These are phyloP conservation scores for Backusella tarrabulga DNA, from an alignment of 192 early-diverging fungal genomes.

Conservation along the genomic window DNA sequence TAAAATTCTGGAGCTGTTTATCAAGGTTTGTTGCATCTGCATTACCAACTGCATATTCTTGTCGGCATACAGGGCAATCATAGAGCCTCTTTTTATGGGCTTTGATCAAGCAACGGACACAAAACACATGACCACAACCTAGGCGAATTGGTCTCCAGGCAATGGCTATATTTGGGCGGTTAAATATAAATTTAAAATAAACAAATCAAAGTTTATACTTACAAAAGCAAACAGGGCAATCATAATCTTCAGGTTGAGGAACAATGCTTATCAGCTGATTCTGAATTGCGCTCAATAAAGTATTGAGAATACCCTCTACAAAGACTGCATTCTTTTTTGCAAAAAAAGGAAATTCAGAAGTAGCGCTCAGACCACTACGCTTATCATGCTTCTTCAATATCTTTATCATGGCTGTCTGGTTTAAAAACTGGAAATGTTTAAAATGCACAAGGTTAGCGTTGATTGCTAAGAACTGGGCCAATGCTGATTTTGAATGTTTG, in stretches of 20 bases:
- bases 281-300: conserved; percentile 62
- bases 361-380: conserved; percentile 66
- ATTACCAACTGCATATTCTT: conserved; percentile 53
- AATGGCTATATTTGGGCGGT: conserved; percentile 41
- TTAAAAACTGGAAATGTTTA: conserved; percentile 73
- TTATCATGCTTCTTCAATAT: conserved; percentile 94
- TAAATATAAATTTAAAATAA: not conserved
- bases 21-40: conserved; percentile 66
- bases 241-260: conserved; percentile 79
- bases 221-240: conserved; percentile 78
- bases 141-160: conserved; percentile 79
- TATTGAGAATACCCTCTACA: conserved; percentile 50
- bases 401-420: conserved; percentile 76
- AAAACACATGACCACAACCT: conserved; percentile 73
- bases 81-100: conserved; percentile 60
- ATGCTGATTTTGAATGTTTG: conserved; percentile 32
- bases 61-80: conserved; percentile 76
- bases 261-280: conserved; percentile 66
- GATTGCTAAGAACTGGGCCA: conserved; percentile 57
- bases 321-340: conserved; percentile 50
- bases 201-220: conserved; percentile 9
- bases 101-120: conserved; percentile 78
- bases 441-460: conserved; percentile 69
- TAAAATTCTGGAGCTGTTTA: conserved; percentile 61
- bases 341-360: conserved; percentile 50